Percentiles rank a stretch among this genome's conserved stretches.
Conservation (phyloP, 176 grass and related monocot genomes). For the Areca catechu region DNA sequence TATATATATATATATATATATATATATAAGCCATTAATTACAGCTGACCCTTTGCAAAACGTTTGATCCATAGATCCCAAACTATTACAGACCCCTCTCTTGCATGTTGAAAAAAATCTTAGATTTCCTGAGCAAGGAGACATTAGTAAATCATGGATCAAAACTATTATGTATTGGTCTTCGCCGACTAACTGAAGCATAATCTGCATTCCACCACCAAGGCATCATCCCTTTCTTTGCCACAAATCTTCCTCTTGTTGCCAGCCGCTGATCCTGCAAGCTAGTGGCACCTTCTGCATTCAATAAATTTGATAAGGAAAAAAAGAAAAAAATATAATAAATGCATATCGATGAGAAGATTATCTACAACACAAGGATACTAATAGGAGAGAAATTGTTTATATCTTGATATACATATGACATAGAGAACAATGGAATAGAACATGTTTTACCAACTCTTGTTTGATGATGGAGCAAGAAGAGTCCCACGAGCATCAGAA, state of each 20-base stretch:
- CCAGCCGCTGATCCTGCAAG: conserved; percentile 2
- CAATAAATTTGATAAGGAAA: not conserved
- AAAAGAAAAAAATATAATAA: not conserved
- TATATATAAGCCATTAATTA: too few relatives aligned
- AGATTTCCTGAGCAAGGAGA: too few relatives aligned
- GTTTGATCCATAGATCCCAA: too few relatives aligned
- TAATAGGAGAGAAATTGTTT: not conserved
- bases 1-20: too few relatives aligned
- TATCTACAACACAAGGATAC: too few relatives aligned
- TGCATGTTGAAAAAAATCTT: too few relatives aligned
- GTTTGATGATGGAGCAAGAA: conserved; percentile 17
- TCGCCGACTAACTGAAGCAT: conserved; percentile 23
- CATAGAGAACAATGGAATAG: not conserved
- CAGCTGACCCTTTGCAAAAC: too few relatives aligned
- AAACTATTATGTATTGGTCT: conserved; percentile 44
- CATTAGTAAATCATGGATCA: conserved; percentile 2
- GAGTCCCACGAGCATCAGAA: conserved; percentile 14
- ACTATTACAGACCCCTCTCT: too few relatives aligned
- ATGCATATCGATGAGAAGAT: not conserved
- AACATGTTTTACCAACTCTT: conserved; percentile 28
- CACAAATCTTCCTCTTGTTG: not conserved
- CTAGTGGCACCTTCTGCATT: conserved; percentile 6
- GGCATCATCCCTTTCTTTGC: conserved; percentile 20
- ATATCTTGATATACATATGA: not conserved
- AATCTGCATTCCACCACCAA: conserved; percentile 52